Conservation (phyloP, 1,139 yeast genomes). For the Oligophagozyma castellii region DNA sequence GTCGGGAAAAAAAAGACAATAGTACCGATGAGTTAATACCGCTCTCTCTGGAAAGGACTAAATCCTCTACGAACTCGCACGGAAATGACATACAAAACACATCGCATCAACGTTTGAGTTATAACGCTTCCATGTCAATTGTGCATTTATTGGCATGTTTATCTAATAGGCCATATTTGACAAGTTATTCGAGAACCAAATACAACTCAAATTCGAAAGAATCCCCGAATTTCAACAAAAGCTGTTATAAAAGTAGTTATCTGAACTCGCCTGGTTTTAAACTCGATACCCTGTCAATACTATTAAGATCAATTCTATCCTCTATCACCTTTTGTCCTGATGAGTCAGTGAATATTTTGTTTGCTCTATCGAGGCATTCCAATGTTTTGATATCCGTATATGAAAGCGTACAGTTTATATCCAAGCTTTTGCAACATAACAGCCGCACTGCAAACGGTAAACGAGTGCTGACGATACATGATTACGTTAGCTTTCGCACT, state of each 20-base stretch:
- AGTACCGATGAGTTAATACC: slow-evolving; percentile 18
- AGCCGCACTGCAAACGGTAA: slow-evolving; percentile 3
- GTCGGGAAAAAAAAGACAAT: slow-evolving; percentile 12
- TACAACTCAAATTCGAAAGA: neutral
- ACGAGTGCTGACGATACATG: no score
- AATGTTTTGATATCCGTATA: slow-evolving; percentile 18
- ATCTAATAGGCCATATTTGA: slow-evolving; percentile 15
- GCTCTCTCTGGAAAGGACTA: slow-evolving; percentile 5
- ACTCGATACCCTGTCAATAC: slow-evolving; percentile 44
- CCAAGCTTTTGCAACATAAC: slow-evolving; percentile 9
- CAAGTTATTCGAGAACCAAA: slow-evolving; percentile 10
- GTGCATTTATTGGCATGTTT: slow-evolving; percentile 35
- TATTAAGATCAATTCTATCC: slow-evolving; percentile 41
- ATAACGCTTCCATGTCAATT: slow-evolving; percentile 43
- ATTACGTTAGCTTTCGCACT: no score
- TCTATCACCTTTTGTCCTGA: slow-evolving; percentile 36
- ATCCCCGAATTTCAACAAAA: neutral
- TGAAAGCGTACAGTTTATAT: slow-evolving; percentile 16
- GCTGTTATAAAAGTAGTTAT: no score
- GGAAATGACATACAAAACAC: neutral
- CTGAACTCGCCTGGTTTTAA: slow-evolving; percentile 25
- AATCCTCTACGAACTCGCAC: neutral
- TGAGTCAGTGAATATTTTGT: slow-evolving; percentile 42
- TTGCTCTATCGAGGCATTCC: slow-evolving; percentile 37
- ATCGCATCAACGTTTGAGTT: slow-evolving; percentile 34